Conservation (phyloP, 148 eudicot genomes). For the Cornus florida region DNA sequence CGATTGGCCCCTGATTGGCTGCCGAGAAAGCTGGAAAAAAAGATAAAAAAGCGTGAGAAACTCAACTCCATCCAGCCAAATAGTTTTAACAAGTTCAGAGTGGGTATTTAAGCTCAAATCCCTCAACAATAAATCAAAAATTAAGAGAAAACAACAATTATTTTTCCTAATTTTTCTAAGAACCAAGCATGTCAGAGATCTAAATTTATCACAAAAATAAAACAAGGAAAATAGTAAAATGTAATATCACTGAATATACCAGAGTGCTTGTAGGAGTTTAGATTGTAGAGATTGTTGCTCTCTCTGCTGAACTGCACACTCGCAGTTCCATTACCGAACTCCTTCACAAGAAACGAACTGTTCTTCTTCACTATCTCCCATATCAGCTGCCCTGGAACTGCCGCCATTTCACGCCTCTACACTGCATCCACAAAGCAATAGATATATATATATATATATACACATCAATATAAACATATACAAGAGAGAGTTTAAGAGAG, state of each 20-base stretch:
- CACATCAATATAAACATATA: not conserved
- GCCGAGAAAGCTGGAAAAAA: not conserved
- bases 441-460: not conserved
- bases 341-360: constrained; percentile 80
- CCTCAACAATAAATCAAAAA: no score
- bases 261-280: constrained; percentile 84
- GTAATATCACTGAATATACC: constrained; percentile 37
- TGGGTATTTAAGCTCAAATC: no score
- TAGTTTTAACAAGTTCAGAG: not conserved
- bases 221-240: not conserved
- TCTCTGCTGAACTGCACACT: constrained; percentile 81
- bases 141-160: no score
- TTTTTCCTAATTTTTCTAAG: no score
- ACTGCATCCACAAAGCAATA: not conserved
- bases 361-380: constrained; percentile 98
- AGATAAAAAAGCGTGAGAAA: no score
- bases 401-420: constrained; percentile 53
- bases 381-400: constrained; percentile 78
- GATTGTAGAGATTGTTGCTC: constrained; percentile 79
- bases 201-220: not conserved
- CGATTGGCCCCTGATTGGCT: not conserved
- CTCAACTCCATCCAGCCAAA: no score
- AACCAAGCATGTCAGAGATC: not conserved
- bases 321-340: constrained; percentile 79
- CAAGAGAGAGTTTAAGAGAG: not conserved